phyloP scores from a whole-genome alignment of 1,284 basidiomycete genomes.

The Ustilago nuda region DNA sequence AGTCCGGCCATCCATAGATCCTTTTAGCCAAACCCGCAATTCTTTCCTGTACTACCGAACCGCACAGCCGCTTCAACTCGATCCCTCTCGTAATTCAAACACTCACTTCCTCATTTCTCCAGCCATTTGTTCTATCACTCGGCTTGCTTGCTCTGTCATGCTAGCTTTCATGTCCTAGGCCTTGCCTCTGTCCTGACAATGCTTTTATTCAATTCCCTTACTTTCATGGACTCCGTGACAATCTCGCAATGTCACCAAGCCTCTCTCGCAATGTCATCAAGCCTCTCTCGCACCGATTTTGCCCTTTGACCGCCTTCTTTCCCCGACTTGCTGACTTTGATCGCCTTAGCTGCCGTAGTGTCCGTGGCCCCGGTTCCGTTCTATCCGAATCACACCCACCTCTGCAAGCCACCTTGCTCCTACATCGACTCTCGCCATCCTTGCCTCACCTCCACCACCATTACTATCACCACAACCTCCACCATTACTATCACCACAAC shows the following conservation, averaged over 20 bases:
- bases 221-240: too few species aligned
- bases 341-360: not conserved
- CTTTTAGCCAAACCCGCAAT: not conserved
- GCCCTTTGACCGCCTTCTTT: too few species aligned
- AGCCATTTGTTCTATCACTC: too few species aligned
- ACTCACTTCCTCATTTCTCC: too few species aligned
- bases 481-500: not conserved
- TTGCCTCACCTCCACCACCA: not conserved
- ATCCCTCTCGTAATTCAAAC: not conserved
- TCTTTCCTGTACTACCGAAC: slow-evolving; percentile 5
- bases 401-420: not conserved
- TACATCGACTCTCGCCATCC: not conserved
- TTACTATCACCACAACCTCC: not conserved
- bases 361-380: slow-evolving; percentile 2
- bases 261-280: too few species aligned
- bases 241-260: too few species aligned
- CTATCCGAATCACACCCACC: not conserved
- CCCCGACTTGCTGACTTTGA: not conserved
- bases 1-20: slow-evolving; percentile 22
- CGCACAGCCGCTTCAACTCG: slow-evolving; percentile 25
- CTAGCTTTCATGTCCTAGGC: too few species aligned
- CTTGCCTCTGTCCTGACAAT: too few species aligned
- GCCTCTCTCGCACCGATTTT: too few species aligned
- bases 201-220: too few species aligned
- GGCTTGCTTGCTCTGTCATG: too few species aligned